These are phyloP conservation scores for Colletotrichum spaethianum DNA, from an alignment of 2,329 filamentous ascomycete genomes.

Conservation along the genomic window DNA sequence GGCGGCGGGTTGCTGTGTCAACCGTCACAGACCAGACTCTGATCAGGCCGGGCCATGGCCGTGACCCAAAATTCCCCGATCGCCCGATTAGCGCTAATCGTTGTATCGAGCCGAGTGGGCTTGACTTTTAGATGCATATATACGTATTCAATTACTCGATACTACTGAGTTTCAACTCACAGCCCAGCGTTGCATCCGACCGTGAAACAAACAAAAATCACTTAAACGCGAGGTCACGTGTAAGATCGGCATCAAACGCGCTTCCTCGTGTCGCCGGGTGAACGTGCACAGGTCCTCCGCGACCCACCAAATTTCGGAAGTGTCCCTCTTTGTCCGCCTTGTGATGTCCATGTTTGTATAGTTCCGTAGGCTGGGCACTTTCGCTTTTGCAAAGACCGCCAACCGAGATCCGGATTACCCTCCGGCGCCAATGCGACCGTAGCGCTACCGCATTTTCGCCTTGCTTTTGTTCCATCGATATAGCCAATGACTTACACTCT, in stretches of 20 bases:
- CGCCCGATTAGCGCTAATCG: constrained; percentile 32
- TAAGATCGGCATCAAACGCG: not conserved
- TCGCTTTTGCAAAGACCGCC: constrained; percentile 23
- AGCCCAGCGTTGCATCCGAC: not conserved
- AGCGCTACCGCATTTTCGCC: not conserved
- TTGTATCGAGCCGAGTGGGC: constrained; percentile 25
- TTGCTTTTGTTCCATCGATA: not conserved
- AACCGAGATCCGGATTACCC: constrained; percentile 14
- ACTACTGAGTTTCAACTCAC: not conserved
- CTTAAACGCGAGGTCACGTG: constrained; percentile 41
- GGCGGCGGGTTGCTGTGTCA: constrained; percentile 33
- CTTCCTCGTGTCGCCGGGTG: constrained; percentile 39
- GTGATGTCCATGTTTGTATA: constrained; percentile 16
- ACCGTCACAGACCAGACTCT: constrained; percentile 14
- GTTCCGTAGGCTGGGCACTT: not conserved
- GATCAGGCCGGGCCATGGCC: constrained; percentile 10
- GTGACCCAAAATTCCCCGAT: constrained; percentile 37
- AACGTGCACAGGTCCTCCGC: constrained; percentile 32
- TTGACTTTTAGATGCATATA: not conserved
- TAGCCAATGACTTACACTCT: not conserved
- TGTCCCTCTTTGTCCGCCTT: constrained; percentile 23
- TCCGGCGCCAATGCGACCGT: constrained; percentile 35
- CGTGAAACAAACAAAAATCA: not conserved
- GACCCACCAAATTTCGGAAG: constrained; percentile 15
- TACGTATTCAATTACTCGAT: not conserved